phyloP scores from a whole-genome alignment of 2,329 filamentous ascomycete genomes.

The Fusarium pilosicola region DNA sequence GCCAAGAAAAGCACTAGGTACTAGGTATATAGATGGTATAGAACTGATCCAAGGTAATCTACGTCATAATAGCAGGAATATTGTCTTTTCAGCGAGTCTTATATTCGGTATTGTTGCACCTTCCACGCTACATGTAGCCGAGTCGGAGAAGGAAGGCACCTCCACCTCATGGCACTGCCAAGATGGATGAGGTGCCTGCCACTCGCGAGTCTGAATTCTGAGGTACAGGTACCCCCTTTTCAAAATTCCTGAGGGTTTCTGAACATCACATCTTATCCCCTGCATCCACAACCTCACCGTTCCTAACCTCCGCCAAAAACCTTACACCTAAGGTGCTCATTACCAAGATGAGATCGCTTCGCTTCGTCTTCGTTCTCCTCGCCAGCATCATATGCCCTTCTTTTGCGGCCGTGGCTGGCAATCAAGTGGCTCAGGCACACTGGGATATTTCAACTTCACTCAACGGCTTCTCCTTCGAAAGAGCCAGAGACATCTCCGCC shows the following conservation, averaged over 20 bases:
- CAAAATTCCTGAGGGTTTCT: neutral
- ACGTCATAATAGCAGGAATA: neutral
- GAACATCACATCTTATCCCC: neutral
- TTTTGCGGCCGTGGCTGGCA: neutral
- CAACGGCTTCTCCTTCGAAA: constrained; percentile 52
- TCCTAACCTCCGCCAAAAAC: no score
- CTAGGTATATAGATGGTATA: neutral
- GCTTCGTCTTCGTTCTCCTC: neutral
- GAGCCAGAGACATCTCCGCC: constrained; percentile 43
- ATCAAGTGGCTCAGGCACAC: neutral
- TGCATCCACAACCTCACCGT: neutral
- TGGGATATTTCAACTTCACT: constrained; percentile 51
- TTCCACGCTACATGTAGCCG: neutral
- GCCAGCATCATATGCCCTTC: constrained; percentile 1
- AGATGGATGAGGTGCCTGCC: neutral
- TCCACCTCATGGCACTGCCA: neutral
- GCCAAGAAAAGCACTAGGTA: neutral
- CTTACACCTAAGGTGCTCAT: neutral
- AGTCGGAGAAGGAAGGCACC: neutral
- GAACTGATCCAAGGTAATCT: neutral
- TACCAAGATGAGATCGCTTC: neutral
- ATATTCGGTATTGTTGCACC: neutral
- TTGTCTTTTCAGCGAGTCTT: neutral
- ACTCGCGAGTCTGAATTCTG: neutral
- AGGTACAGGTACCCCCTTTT: neutral